Evolutionary conservation across 768 basidiomycete species (phyloP).

Genomic region (Pisolithus tinctorius): DNA sequence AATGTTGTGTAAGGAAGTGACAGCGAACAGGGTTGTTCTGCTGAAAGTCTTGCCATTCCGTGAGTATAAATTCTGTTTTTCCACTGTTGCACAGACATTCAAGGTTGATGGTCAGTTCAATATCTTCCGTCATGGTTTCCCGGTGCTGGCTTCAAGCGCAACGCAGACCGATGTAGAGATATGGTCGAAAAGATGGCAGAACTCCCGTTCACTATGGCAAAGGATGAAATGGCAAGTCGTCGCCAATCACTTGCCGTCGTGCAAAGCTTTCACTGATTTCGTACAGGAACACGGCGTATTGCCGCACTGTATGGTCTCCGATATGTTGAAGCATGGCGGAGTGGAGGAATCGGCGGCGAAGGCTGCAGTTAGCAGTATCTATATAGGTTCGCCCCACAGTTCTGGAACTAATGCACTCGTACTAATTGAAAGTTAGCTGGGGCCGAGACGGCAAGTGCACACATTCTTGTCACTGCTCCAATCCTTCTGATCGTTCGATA

Average conservation of each 20-base stretch:
- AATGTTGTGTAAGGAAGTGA: neutral
- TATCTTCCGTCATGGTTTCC: slow-evolving; percentile 10
- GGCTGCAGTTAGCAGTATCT: neutral
- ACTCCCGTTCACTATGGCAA: slow-evolving; percentile 4
- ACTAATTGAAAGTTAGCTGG: neutral
- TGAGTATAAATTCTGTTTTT: neutral
- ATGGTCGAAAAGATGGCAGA: neutral
- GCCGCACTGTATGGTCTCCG: neutral
- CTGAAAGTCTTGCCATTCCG: slow-evolving; percentile 5
- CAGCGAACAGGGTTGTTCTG: neutral
- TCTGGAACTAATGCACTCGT: neutral
- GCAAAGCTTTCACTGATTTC: neutral
- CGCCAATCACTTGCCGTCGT: neutral
- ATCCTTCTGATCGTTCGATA: neutral
- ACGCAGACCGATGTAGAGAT: neutral
- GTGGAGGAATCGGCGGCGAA: neutral
- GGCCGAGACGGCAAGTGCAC: neutral
- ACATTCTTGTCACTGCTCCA: neutral
- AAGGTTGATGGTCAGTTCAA: slow-evolving; percentile 1
- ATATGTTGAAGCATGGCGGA: neutral
- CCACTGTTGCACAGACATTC: neutral
- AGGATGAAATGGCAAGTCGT: slow-evolving; percentile 1
- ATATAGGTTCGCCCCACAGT: neutral
- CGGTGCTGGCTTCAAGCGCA: slow-evolving; percentile 6
- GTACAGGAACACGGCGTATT: neutral